A percentile compares a stretch with the other conserved stretches of the same genome.
Evolutionary conservation across 352 stramenopile genomes (phyloP).

Genomic region (Globisporangium middletonii): DNA sequence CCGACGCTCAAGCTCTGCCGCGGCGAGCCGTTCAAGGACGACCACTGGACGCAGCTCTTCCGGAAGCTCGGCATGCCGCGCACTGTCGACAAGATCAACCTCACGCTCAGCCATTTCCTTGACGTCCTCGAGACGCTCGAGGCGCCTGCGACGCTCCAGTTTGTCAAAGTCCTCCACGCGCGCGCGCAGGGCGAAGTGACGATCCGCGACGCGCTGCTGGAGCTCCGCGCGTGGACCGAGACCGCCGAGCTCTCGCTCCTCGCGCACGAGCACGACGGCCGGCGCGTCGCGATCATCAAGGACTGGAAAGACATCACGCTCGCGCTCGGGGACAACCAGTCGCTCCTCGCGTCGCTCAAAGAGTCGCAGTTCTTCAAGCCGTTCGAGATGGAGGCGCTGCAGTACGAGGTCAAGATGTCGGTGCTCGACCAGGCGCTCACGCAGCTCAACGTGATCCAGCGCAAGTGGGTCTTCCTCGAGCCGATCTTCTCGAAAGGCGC

Average conservation of each 20-base stretch:
- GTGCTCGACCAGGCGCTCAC: conserved; percentile 76
- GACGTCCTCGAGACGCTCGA: conserved; percentile 72
- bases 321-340: conserved; percentile 94
- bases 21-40: conserved; percentile 94
- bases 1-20: conserved; percentile 92
- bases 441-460: conserved; percentile 90
- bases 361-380: conserved; percentile 95
- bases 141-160: conserved; percentile 80
- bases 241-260: conserved; percentile 88
- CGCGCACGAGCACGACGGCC: conserved; percentile 77
- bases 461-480: conserved; percentile 96
- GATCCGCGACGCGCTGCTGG: conserved; percentile 92
- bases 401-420: conserved; percentile 90
- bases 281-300: conserved; percentile 89
- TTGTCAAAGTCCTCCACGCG: conserved; percentile 91
- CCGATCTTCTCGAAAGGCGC: conserved; percentile 94
- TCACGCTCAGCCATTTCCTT: conserved; percentile 91
- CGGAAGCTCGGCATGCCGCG: conserved; percentile 88
- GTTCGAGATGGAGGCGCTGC: conserved; percentile 88
- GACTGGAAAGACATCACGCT: conserved; percentile 96
- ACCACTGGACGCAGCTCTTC: conserved; percentile 94
- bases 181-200: conserved; percentile 91
- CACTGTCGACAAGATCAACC: conserved; percentile 78
- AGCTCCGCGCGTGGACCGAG: conserved; percentile 91
- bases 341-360: conserved; percentile 90